Percentiles rank a stretch among this genome's conserved stretches.
Evolutionary conservation across 2,329 filamentous ascomycete genomes (phyloP).

Genomic region (Trichoderma pleuroti): DNA sequence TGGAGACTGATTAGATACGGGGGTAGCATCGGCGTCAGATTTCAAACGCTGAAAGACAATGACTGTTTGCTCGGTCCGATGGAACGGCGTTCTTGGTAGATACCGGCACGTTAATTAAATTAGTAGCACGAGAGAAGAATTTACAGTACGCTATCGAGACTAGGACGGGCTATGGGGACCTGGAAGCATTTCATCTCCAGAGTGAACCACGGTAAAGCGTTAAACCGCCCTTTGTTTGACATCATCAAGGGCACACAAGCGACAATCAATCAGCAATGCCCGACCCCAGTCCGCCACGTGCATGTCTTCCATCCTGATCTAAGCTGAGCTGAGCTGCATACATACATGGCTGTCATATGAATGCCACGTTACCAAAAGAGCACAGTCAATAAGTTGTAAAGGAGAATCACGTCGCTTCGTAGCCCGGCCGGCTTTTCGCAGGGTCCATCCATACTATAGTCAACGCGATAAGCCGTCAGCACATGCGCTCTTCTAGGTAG

Average conservation of each 20-base stretch:
- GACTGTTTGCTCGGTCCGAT: background rate
- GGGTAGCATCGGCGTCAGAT: background rate
- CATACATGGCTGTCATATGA: background rate
- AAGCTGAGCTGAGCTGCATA: background rate
- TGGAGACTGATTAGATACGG: background rate
- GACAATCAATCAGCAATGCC: background rate
- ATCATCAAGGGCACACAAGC: background rate
- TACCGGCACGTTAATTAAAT: background rate
- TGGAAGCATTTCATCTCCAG: background rate
- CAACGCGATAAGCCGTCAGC: conserved; percentile 7
- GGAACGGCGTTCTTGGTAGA: background rate
- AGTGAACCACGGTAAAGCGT: background rate
- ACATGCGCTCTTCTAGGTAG: conserved; percentile 4
- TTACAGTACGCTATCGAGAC: background rate
- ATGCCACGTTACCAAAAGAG: conserved; percentile 6
- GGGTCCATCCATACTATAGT: background rate
- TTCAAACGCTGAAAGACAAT: background rate
- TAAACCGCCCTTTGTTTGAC: background rate
- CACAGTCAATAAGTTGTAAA: background rate
- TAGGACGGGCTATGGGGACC: background rate
- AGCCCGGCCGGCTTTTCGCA: background rate
- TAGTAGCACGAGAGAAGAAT: background rate
- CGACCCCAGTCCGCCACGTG: conserved; percentile 5
- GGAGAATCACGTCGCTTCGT: background rate
- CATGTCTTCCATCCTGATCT: background rate